Evolutionary conservation across 2,329 filamentous ascomycete genomes (phyloP), one percentile per base, ranked within the genome.

Genomic region (Verticillium longisporum): DNA sequence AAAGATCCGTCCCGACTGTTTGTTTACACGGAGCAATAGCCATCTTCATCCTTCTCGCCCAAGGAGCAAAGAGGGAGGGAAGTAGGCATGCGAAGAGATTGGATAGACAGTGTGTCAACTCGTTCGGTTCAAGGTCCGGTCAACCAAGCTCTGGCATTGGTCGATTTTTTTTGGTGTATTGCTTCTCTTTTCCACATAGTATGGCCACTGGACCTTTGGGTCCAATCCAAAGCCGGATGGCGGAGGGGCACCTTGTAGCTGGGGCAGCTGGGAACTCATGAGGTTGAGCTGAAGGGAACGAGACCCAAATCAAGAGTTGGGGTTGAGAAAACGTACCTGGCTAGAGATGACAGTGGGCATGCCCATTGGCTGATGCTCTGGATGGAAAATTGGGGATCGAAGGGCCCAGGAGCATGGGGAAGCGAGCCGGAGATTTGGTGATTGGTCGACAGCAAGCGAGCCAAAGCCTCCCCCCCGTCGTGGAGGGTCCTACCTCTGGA

Each of bases 401-500:
- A 50, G 18, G 45, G 18, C 45, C 45, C 45, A 50, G 45, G 45
- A 50, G 45, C 45, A 50, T 50, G 45, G 54, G 61, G 55, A 73
- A 74, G 73, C 73, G 73, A 74, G 68, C 60, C 68, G 65, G 69
- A 55, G 57, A 62, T 63, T 63, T 65, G 61, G 60, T 73, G 70
- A 75, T 75, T 75, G 73, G 73, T 61, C 63, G 61, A 59, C 50
- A 54, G 60, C 70, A 73, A 74, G 72, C 72, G 72, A 74, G 68
- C 59, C 45, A 57, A 26, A 60, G 60, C 63, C 38, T 18, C 26
- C 14, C 7, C n/a, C 26, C 26, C 26, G 26, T 18, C 38, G 32
- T 57, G 26, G 33, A 36, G 34, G 11, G 38, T 34, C 36, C 32
- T 13, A 9, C 36, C 26, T 41, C 6, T 34, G 18, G 18, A 9